Base-by-base conservation (phyloP, 2,329 filamentous ascomycete genomes). In the Gaeumannomyces sp. region DNA sequence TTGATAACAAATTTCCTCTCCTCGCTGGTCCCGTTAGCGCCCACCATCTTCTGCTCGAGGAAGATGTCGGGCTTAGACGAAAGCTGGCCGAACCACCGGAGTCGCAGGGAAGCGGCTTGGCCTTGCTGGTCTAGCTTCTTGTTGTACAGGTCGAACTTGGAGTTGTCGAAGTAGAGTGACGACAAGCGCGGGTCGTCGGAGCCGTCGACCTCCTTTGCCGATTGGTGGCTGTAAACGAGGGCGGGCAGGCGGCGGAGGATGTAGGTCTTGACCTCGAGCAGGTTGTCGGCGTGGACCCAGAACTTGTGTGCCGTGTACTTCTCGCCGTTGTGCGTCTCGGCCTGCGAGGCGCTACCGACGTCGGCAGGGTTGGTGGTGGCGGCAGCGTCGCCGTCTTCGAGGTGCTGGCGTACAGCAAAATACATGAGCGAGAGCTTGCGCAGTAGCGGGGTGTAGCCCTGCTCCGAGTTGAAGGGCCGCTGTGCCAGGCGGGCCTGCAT, bases 361-460 rank as follows among this genome's bases (percentile, higher is more conserved):
- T 53, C 45, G 19, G 45, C 45, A 1, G 45, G 45, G 45, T 53
- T 53, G 45, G 45, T 19, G 27, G 72, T 67, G 63, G 75, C 74
- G 53, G 75, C 76, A 27, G 50, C 50, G 31, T 27, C 28, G 16
- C 61, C 61, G 28, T 78, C 76, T 53, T 94, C 90, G 29, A 96
- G 81, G 68, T 92, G 88, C 77, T 97, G 91, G 64, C 93, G 89
- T 66, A 96, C 89, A 75, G 95, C 96, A 70, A 92, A 96, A 80
- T 97, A 98, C 89, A 98, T 95, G 70, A 94, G 88, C 35, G 93
- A 97, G 67, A 99, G 83, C 72, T 92, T 90, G 79, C 93, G 96
- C 60, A 98, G 84, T 69, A 99, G 80, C 13, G 94, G 92, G 66
- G 92, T 90, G 78, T 97, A 97, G 71, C 92, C 91, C 69, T 83